Evolutionary conservation across 2,329 filamentous ascomycete genomes (phyloP).

Genomic region (Apiospora koreana): DNA sequence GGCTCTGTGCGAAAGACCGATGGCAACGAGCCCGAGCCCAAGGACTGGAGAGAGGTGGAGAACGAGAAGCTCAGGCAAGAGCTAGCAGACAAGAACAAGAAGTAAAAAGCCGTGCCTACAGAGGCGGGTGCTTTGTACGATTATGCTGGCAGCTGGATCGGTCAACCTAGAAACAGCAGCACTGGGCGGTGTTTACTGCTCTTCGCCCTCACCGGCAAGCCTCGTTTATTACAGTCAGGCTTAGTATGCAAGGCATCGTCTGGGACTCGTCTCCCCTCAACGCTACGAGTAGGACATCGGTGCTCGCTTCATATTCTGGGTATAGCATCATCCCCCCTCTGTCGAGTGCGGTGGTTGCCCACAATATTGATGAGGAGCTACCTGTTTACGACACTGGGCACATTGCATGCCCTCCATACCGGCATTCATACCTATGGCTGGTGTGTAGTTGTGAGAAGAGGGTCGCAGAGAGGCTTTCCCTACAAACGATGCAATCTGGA

Average conservation of each 20-base stretch:
- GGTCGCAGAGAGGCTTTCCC: background rate
- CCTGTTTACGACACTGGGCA: background rate
- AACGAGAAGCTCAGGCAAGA: slow-evolving; percentile 56
- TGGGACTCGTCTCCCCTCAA: background rate
- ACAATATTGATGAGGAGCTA: background rate
- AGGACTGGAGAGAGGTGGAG: slow-evolving; percentile 66
- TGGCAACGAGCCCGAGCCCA: slow-evolving; percentile 63
- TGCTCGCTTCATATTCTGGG: background rate
- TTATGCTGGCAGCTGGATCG: background rate
- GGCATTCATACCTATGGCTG: background rate
- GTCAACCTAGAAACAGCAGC: background rate
- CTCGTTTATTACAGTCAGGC: background rate
- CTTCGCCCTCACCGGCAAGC: background rate
- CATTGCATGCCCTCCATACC: background rate
- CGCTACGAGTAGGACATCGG: background rate
- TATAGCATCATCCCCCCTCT: background rate
- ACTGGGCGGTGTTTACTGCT: background rate
- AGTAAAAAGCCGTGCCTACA: slow-evolving; percentile 17
- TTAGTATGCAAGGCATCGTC: background rate
- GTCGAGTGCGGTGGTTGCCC: background rate
- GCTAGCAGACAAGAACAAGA: slow-evolving; percentile 26
- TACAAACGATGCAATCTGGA: background rate
- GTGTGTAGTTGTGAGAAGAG: background rate
- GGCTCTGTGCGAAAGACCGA: slow-evolving; percentile 65
- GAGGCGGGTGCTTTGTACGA: background rate